phyloP scores from a whole-genome alignment of 202 grass and related monocot species.

The Zizania palustris region DNA sequence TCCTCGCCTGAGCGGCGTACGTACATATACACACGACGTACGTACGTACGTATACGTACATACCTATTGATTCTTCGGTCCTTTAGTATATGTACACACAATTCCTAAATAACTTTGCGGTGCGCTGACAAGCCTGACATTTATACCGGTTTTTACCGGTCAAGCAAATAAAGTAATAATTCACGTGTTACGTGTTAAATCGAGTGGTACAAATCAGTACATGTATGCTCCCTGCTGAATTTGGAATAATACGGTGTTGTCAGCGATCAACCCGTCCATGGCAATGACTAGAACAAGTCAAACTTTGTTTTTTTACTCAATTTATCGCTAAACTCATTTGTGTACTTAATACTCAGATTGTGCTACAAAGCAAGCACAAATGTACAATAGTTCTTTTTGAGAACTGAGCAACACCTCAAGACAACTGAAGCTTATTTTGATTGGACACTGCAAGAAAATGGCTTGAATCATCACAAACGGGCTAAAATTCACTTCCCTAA shows the following conservation, averaged over 20 bases:
- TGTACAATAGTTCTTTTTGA: background rate
- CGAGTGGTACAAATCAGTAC: background rate
- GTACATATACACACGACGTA: no score
- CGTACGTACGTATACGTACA: no score
- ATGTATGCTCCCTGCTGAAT: background rate
- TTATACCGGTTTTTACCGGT: background rate
- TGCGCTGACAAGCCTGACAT: background rate
- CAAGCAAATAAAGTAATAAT: background rate
- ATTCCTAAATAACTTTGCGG: conserved; percentile 17
- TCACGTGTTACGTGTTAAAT: background rate
- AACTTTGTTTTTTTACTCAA: background rate
- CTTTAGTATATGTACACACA: background rate
- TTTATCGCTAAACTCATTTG: background rate
- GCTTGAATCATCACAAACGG: background rate
- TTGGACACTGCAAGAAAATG: background rate
- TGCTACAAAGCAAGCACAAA: conserved; percentile 1
- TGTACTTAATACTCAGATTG: background rate
- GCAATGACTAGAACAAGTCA: background rate
- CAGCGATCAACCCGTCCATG: background rate
- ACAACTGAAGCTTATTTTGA: conserved; percentile 11
- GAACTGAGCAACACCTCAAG: background rate
- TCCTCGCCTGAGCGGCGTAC: conserved; percentile 46
- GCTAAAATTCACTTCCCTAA: background rate
- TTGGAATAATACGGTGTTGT: background rate
- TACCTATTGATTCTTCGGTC: background rate